Conservation (phyloP, 441 rosid genomes). For the Euphorbia schlechtendalii region DNA sequence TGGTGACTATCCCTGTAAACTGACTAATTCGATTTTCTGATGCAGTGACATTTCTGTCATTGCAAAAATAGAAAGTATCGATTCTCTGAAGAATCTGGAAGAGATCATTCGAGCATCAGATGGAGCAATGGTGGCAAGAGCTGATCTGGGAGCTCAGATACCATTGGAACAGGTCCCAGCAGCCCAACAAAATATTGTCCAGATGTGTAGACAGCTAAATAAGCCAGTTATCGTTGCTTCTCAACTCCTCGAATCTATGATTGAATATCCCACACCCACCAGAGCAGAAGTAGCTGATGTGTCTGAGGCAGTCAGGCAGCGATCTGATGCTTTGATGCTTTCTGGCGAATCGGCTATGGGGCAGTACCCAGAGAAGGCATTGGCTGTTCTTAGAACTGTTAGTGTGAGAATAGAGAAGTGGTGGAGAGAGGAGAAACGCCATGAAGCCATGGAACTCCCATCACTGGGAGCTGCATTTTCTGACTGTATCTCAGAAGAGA, state of each 20-base stretch:
- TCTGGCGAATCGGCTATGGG: slow-evolving; percentile 99
- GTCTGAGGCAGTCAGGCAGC: slow-evolving; percentile 96
- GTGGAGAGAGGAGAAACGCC: slow-evolving; percentile 94
- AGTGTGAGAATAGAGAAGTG: slow-evolving; percentile 91
- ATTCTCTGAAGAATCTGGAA: slow-evolving; percentile 82
- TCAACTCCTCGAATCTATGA: slow-evolving; percentile 94
- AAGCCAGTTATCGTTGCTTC: slow-evolving; percentile 97
- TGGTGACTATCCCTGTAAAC: neutral
- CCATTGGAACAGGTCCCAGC: slow-evolving; percentile 98
- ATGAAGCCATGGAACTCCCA: slow-evolving; percentile 67
- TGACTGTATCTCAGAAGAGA: slow-evolving; percentile 81
- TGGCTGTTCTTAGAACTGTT: slow-evolving; percentile 80
- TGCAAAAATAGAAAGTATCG: slow-evolving; percentile 97
- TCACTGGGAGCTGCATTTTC: slow-evolving; percentile 60
- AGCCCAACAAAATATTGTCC: slow-evolving; percentile 80
- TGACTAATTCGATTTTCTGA: slow-evolving; percentile 15
- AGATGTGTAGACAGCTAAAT: slow-evolving; percentile 77
- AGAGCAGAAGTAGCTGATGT: slow-evolving; percentile 99
- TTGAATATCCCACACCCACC: slow-evolving; percentile 97
- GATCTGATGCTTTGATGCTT: slow-evolving; percentile 96
- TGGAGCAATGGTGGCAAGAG: slow-evolving; percentile 99
- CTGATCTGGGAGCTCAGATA: slow-evolving; percentile 97
- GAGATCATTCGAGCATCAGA: slow-evolving; percentile 89
- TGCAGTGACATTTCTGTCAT: slow-evolving; percentile 80
- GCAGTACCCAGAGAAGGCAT: slow-evolving; percentile 86